Evolutionary conservation across 495 filamentous ascomycete genomes (phyloP), one percentile per base, ranked within the genome.

Genomic region (Cudoniella acicularis): DNA sequence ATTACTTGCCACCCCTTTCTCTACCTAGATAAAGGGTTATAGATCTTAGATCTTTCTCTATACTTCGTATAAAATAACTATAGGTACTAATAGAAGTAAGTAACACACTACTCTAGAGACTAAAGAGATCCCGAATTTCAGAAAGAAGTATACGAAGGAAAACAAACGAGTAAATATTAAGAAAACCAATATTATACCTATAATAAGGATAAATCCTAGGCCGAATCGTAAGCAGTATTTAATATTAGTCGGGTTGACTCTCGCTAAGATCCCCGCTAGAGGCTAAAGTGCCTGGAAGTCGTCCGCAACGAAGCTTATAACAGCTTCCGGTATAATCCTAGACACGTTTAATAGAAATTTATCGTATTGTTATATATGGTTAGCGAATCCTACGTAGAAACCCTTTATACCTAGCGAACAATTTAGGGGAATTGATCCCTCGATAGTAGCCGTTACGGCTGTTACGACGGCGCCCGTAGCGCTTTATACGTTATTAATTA

Each of bases 341-440:
- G 57, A 60, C 40, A 60, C 49, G 36, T 60, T 60, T 22, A 60
- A 55, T 54, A 20, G 41, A 11, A 60, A 60, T 23, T 60, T 27
- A 22, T 54, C 54, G 20, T 23, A 60, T 36, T 36, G 13, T 20
- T 48, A 49, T 17, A 17, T 60, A 49, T 54, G 3, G 49, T 54
- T 40, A 3, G 16, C 8, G 20, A 60, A 60, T 13, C 57, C 24
- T 21, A 60, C 17, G 20, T 22, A 60, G 27, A 60, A 54, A 54
- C 54, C 18, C 22, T 60, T 60, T 21, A 16, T 60, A 3, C 50
- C 24, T 30, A 60, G 24, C 24, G 50, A 60, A 46, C 47, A 59
- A 52, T 59, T 59, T 59, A 24, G 2, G 21, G 24, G 50, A 50
- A 60, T 60, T 18, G 3, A 27, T 46, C 24, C 17, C 50, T 52